Percentiles rank a stretch among this genome's conserved stretches.
Conservation (phyloP, 2,329 filamentous ascomycete species). For the Pseudomassariella vexata region DNA sequence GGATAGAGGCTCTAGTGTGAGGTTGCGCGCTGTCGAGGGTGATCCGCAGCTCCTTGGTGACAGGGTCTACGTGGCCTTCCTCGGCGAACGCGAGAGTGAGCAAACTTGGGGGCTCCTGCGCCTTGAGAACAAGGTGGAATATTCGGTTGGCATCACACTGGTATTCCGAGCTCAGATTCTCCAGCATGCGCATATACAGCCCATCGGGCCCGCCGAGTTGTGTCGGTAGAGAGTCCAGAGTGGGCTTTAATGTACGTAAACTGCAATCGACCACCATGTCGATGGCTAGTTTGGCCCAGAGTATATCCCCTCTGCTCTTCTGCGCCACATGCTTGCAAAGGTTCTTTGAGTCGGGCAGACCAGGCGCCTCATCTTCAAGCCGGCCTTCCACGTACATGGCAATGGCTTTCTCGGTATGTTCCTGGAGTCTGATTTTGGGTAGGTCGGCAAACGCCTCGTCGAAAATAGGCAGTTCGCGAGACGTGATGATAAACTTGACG, state of each 20-base stretch:
- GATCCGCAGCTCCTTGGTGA: constrained; percentile 16
- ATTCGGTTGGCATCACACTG: constrained; percentile 21
- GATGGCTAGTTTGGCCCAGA: constrained; percentile 24
- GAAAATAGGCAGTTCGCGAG: constrained; percentile 22
- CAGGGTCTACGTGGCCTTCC: constrained; percentile 17
- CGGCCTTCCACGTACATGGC: constrained; percentile 22
- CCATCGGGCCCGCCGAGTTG: constrained; percentile 23
- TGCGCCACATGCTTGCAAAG: constrained; percentile 21
- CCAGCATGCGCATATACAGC: constrained; percentile 25
- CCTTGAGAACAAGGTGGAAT: constrained; percentile 22
- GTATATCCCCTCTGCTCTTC: constrained; percentile 21
- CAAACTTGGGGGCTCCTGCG: constrained; percentile 23
- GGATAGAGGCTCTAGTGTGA: constrained; percentile 12
- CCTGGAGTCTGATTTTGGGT: constrained; percentile 20
- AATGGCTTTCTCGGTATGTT: constrained; percentile 22
- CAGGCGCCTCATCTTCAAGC: constrained; percentile 22
- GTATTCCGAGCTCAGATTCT: constrained; percentile 19
- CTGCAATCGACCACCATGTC: constrained; percentile 24
- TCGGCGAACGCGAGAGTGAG: constrained; percentile 23
- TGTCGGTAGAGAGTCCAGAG: constrained; percentile 20
- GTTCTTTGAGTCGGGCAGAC: constrained; percentile 18
- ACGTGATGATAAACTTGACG: constrained; percentile 21
- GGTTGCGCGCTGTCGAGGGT: constrained; percentile 14
- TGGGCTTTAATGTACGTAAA: constrained; percentile 19
- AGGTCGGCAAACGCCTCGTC: constrained; percentile 17